A percentile compares a stretch with the other conserved stretches of the same genome.
Evolutionary conservation across 2,329 filamentous ascomycete genomes (phyloP).

Genomic region (Diaporthe destruens): DNA sequence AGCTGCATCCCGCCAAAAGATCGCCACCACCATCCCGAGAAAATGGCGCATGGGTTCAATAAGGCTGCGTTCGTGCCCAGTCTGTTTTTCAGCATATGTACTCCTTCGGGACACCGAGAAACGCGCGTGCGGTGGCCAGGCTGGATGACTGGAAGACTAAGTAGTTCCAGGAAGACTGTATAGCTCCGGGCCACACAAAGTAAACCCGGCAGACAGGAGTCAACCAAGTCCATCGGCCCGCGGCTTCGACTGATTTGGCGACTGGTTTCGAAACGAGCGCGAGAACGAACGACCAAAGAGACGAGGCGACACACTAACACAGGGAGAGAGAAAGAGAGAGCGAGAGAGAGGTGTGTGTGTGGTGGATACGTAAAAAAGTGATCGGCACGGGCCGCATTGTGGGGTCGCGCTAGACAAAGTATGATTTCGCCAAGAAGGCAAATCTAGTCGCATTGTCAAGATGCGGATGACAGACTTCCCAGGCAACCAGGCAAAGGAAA

Average conservation of each 20-base stretch:
- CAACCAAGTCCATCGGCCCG: background rate
- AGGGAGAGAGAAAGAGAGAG: background rate
- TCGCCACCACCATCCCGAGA: background rate
- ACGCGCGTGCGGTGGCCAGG: background rate
- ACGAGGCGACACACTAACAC: background rate
- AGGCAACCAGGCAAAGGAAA: no score
- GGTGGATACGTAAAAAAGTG: background rate
- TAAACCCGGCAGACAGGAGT: background rate
- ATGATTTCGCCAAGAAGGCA: constrained; percentile 20
- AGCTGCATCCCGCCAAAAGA: background rate
- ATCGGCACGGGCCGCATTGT: constrained; percentile 29
- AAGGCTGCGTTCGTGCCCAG: background rate
- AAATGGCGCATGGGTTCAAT: background rate
- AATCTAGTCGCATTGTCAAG: constrained; percentile 26
- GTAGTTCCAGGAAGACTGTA: background rate
- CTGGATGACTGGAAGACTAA: background rate
- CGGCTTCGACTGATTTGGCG: background rate
- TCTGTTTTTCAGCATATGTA: background rate
- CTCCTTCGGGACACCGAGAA: constrained; percentile 8
- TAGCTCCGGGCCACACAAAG: background rate
- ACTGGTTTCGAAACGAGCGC: no score
- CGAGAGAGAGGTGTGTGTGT: background rate
- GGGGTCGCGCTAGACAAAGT: constrained; percentile 24
- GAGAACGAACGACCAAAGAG: background rate
- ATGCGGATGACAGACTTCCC: constrained; percentile 19